Conservation (phyloP, 805 yeast species). For the Suhomyces faveliae region DNA sequence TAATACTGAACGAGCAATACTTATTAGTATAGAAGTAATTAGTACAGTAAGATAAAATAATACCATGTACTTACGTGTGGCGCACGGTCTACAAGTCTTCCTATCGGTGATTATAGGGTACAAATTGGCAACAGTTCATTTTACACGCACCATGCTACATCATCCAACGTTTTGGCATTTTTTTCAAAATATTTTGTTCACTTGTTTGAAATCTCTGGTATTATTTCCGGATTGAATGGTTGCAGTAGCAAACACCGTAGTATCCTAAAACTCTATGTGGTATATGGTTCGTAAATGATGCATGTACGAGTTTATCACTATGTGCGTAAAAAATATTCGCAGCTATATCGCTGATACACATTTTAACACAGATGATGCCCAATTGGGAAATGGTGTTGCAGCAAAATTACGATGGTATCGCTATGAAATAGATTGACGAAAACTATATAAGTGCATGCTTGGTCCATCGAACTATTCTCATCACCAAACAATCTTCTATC, state of each 20-base stretch:
- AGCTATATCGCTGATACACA: neutral
- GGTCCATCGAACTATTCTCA: neutral
- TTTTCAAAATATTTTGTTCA: neutral
- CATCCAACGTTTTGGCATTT: neutral
- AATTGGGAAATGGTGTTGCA: neutral
- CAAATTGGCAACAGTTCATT: no score
- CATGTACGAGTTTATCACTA: neutral
- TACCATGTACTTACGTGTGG: no score
- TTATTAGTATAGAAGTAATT: no score
- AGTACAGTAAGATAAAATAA: no score
- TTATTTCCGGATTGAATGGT: neutral
- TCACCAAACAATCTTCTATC: neutral
- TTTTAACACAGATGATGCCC: neutral
- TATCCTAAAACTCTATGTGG: neutral
- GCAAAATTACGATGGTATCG: neutral
- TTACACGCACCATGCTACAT: no score
- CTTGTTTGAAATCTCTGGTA: no score
- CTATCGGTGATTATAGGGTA: no score
- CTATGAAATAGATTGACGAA: neutral
- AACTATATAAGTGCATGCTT: neutral
- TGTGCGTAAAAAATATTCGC: neutral
- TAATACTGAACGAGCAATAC: no score
- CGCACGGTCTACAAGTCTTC: no score
- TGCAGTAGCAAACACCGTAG: neutral
- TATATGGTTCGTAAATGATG: neutral